Conservation (phyloP, 345 rosid genomes). For the Noccaea caerulescens region DNA sequence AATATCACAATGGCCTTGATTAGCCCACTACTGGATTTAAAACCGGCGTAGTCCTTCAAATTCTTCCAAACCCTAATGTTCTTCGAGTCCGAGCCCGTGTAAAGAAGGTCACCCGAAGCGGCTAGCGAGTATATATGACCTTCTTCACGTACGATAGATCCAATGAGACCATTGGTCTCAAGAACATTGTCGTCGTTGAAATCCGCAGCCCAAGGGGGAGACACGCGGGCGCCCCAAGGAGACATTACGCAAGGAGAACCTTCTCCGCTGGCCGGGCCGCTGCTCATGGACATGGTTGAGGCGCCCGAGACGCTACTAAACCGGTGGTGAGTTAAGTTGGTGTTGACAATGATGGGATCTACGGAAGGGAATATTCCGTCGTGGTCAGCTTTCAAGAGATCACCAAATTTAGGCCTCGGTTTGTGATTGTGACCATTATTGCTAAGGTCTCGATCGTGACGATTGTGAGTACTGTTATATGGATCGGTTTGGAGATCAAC, state of each 20-base stretch:
- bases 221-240: conserved; percentile 70
- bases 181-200: conserved; percentile 37
- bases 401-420: conserved; percentile 55
- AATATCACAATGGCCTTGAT: conserved; percentile 54
- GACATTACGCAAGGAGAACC: conserved; percentile 61
- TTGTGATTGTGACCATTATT: conserved; percentile 36
- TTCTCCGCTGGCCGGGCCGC: conserved; percentile 53
- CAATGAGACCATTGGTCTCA: conserved; percentile 54
- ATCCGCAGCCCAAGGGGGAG: conserved; percentile 42
- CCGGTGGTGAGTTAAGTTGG: conserved; percentile 36
- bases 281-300: conserved; percentile 46
- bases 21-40: conserved; percentile 66
- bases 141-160: conserved; percentile 65
- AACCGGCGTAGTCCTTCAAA: conserved; percentile 58
- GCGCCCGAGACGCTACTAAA: conserved; percentile 48
- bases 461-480: conserved; percentile 27
- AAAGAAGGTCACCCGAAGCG: conserved; percentile 60
- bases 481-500: conserved; percentile 42
- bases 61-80: conserved; percentile 79
- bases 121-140: conserved; percentile 76
- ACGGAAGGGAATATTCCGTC: conserved; percentile 37
- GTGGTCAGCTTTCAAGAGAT: conserved; percentile 55
- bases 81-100: conserved; percentile 74
- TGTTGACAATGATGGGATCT: conserved; percentile 31
- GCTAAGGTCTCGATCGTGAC: conserved; percentile 3